Evolutionary conservation across 208 protist genomes (phyloP), one percentile per base, ranked within the genome.

Genomic region (Acanthamoeba triangularis): DNA sequence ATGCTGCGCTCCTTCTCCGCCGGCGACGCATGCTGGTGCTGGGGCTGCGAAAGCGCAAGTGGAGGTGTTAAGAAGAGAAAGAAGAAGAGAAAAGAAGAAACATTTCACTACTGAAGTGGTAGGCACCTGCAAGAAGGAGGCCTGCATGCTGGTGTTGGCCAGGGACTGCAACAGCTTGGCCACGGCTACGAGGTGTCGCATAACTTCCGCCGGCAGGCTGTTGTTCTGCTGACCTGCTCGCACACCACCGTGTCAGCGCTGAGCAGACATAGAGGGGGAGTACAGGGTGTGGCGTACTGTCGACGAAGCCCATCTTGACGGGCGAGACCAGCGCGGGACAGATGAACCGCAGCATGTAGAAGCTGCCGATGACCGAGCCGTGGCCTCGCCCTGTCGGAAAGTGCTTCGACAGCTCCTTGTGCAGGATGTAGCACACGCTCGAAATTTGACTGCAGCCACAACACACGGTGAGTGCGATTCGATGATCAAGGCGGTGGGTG

Each of bases 261-360:
- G 20, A 14, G 1, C 13, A 11, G 69, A 1, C 23, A 2, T 2
- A 30, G 30, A 20, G 18, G 2, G 30, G 3, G 37, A 16, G 23
- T 28, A 7, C 10, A 54, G 2, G 87, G 25, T 16, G 13, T 11
- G 13, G 3, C 28, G 23, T 93, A 93, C 61, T 35, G 23, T 93
- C 87, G 18, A 93, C 28, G 76, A 93, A 93, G 41, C 87, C 87
- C 52, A 93, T 93, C 47, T 49, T 93, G 61, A n/a, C 87, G 11
- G 87, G 87, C 6, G 87, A 93, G 11, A 93, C 30, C n/a, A 93
- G 37, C 35, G 87, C 87, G 20, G 87, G 87, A 56, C 87, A 93
- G 52, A 93, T 93, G 63, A 93, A 93, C 6, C 87, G 87, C n/a
- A 93, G 23, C 87, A 93, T 93, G 47, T 59, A 93, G 33, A 93